Evolutionary conservation across 768 basidiomycete genomes (phyloP), one percentile per base, ranked within the genome.

Genomic region (Naematelia aurantialba): DNA sequence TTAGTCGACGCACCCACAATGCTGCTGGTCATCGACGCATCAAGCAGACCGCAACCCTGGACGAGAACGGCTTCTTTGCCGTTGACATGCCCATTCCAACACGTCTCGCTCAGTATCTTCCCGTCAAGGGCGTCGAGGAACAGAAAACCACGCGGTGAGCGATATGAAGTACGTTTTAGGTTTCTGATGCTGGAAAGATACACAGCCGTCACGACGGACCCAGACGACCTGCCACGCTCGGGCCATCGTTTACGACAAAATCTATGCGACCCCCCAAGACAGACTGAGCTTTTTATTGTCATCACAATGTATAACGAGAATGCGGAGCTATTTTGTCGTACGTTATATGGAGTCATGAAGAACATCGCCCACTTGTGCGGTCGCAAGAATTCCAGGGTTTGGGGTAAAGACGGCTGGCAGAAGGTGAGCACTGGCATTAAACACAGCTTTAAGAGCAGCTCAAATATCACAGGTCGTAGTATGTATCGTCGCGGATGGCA

Each of bases 381-480:
- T 63, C 82, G 93, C 22, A 89, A 89, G 56, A 81, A 89, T 45
- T 89, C 87, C 62, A 90, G 89, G 81, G 93, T 89, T 2, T 98
- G 94, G 94, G 93, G 92, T 1, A 89, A 88, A 76, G 92, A 96
- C 0, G 91, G 91, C 1, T 98, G 94, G 94, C 91, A 97, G 81
- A 97, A 96, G 82, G 79, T 77, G 39, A 17, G 61, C 25, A 8
- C 21, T 21, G 5, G 3, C 1, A 13, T 24, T 39, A 45, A 52
- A 46, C 49, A 5, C 2, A 39, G 17, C 26, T 26, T 8, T 13
- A 42, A 46, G n/a, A n/a, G 26, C 4, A n/a, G 56, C 52, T 53
- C 48, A 61, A 8, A 34, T 17, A 17, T 39, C 17, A n/a, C 21
- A 63, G 55, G 89, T 94, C 34, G 92, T 93, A 2, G 87, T 94